Conservation (phyloP, 1,284 basidiomycete species). For the Rhizopogon hawkerae region DNA sequence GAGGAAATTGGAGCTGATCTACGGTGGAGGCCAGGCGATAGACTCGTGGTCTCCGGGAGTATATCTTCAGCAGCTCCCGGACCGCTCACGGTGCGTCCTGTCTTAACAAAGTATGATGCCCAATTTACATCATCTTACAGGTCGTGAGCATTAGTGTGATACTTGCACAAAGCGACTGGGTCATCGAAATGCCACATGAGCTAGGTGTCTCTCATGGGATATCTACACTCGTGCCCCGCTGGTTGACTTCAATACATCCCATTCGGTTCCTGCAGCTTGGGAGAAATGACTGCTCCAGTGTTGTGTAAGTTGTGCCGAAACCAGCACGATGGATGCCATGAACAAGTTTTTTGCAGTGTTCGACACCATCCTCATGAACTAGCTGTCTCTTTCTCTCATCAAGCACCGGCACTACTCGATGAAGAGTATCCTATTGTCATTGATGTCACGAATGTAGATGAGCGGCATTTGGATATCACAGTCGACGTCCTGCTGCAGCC, state of each 20-base stretch:
- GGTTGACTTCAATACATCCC: slow-evolving; percentile 49
- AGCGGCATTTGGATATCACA: slow-evolving; percentile 53
- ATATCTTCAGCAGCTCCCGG: slow-evolving; percentile 41
- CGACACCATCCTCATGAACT: slow-evolving; percentile 56
- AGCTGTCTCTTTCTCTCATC: slow-evolving; percentile 46
- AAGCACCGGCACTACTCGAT: slow-evolving; percentile 63
- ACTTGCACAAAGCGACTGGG: slow-evolving; percentile 54
- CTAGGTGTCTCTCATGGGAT: slow-evolving; percentile 31
- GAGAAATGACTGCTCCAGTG: slow-evolving; percentile 39
- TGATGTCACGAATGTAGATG: slow-evolving; percentile 61
- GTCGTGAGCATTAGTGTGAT: slow-evolving; percentile 43
- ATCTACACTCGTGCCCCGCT: slow-evolving; percentile 30
- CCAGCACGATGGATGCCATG: not conserved
- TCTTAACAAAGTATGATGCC: not conserved
- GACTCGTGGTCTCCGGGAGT: slow-evolving; percentile 49
- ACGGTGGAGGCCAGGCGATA: slow-evolving; percentile 46
- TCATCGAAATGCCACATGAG: slow-evolving; percentile 50
- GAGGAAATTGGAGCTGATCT: slow-evolving; percentile 32
- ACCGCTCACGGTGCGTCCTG: slow-evolving; percentile 36
- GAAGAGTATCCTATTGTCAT: slow-evolving; percentile 69
- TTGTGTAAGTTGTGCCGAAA: slow-evolving; percentile 36
- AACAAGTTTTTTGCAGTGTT: slow-evolving; percentile 37
- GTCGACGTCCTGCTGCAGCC: slow-evolving; percentile 75
- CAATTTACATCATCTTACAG: slow-evolving; percentile 25
- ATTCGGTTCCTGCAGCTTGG: slow-evolving; percentile 44